Conservation (phyloP, 331 rosid species). For the Arachis monticola region DNA sequence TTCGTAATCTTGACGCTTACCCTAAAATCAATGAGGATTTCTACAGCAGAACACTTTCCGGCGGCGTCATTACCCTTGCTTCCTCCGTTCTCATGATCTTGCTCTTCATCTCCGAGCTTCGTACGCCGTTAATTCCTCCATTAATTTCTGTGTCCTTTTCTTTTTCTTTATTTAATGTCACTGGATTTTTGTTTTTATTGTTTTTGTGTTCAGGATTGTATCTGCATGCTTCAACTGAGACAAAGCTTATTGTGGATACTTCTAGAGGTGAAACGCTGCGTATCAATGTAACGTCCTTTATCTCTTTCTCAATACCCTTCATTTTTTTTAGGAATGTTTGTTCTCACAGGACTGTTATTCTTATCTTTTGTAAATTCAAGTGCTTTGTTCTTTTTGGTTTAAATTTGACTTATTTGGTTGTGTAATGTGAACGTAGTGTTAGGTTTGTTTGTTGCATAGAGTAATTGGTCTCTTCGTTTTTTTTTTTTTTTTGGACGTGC, state of each 20-base stretch:
- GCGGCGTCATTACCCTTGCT: constrained; percentile 84
- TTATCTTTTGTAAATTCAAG: neutral
- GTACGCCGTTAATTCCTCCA: constrained; percentile 44
- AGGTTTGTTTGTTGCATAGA: neutral
- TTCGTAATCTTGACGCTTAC: constrained; percentile 85
- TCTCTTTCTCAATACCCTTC: neutral
- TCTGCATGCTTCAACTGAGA: constrained; percentile 80
- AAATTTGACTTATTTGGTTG: neutral
- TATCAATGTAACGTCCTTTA: constrained; percentile 71
- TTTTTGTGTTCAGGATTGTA: constrained; percentile 61
- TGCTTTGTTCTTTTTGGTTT: neutral
- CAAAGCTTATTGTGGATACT: constrained; percentile 88
- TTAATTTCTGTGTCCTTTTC: neutral
- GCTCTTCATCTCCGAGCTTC: constrained; percentile 92
- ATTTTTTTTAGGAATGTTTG: neutral
- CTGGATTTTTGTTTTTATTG: neutral
- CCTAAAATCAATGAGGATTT: constrained; percentile 96
- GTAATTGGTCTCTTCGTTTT: constrained; percentile 20
- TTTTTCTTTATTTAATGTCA: neutral
- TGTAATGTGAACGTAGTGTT: neutral
- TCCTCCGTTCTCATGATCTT: constrained; percentile 82
- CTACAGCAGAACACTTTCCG: constrained; percentile 93
- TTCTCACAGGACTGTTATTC: neutral
- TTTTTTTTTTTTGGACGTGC: constrained; percentile 43
- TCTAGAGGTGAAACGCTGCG: constrained; percentile 93